Conservation (phyloP, 768 basidiomycete species). For the Rhodotorula babjevae region DNA sequence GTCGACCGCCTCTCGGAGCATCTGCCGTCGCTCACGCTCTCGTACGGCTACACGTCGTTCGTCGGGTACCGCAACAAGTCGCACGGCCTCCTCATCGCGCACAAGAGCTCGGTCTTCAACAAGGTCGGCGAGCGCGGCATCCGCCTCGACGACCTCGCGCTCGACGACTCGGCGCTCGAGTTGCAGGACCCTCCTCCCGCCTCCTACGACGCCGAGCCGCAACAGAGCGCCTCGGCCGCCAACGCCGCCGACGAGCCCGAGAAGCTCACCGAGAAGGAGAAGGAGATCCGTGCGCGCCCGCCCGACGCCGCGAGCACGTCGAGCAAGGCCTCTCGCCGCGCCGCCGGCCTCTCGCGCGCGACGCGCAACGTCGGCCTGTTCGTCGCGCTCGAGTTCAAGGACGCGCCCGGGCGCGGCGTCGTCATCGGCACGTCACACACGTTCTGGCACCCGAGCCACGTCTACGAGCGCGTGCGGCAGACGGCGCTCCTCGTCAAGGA, state of each 20-base stretch:
- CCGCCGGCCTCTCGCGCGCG: constrained; percentile 25
- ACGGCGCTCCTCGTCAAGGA: constrained; percentile 67
- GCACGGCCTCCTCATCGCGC: constrained; percentile 36
- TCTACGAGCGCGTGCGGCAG: constrained; percentile 71
- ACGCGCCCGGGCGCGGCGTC: constrained; percentile 54
- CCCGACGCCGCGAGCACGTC: constrained; percentile 13
- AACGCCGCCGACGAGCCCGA: not conserved
- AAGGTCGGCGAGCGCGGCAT: constrained; percentile 37
- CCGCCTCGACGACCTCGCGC: constrained; percentile 34
- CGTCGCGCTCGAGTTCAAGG: constrained; percentile 58
- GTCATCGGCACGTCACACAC: constrained; percentile 84
- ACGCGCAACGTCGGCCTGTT: constrained; percentile 47
- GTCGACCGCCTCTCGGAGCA: constrained; percentile 34
- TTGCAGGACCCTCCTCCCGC: too few relatives aligned
- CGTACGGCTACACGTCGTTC: constrained; percentile 25
- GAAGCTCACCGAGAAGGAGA: constrained; percentile 3
- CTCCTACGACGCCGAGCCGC: not conserved
- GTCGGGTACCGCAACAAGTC: constrained; percentile 36
- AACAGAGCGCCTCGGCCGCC: not conserved
- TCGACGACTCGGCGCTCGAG: constrained; percentile 17
- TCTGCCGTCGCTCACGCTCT: constrained; percentile 24
- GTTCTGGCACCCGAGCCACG: constrained; percentile 88
- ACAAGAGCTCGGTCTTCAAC: constrained; percentile 26
- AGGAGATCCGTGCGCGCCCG: constrained; percentile 10
- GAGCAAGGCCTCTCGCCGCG: not conserved